Percentiles rank a stretch among this genome's conserved stretches.
These are phyloP conservation scores for Herpotrichia juniperi DNA, from an alignment of 2,329 filamentous ascomycete species.

Conservation along the genomic window DNA sequence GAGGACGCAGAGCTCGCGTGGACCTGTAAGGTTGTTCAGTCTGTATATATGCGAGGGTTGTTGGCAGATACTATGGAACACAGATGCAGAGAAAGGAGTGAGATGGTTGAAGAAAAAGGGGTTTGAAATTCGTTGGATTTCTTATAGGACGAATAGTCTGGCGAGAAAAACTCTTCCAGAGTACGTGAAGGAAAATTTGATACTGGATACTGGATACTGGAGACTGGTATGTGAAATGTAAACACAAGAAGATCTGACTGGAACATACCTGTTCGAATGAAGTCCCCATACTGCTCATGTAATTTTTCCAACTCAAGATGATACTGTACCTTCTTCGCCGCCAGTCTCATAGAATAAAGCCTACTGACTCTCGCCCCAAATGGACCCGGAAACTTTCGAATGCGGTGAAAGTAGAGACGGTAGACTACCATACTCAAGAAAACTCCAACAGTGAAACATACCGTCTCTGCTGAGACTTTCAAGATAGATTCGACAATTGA, in stretches of 20 bases:
- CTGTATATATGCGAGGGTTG: no score
- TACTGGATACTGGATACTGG: no score
- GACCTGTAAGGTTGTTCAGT: constrained; percentile 10
- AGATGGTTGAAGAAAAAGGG: no score
- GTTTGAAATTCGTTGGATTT: no score
- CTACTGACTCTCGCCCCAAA: constrained; percentile 27
- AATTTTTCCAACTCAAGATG: constrained; percentile 32
- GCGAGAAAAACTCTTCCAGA: no score
- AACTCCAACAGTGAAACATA: no score
- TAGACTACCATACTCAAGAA: constrained; percentile 28
- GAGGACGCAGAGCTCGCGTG: constrained; percentile 29
- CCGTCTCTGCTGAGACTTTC: no score
- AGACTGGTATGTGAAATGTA: no score
- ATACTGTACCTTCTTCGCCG: constrained; percentile 33
- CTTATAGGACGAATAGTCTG: background rate
- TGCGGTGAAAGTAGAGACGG: constrained; percentile 30
- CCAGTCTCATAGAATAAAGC: constrained; percentile 30
- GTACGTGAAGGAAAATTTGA: no score
- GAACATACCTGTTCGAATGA: constrained; percentile 43
- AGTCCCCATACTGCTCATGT: constrained; percentile 40
- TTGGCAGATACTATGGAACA: no score
- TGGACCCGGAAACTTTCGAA: constrained; percentile 30
- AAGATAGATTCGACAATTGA: no score
- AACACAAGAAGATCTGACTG: constrained; percentile 1
- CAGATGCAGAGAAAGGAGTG: no score